Percentiles rank a stretch among this genome's conserved stretches.
Conservation (phyloP, 169 alveolate genomes). For the Plasmodium gaboni region DNA sequence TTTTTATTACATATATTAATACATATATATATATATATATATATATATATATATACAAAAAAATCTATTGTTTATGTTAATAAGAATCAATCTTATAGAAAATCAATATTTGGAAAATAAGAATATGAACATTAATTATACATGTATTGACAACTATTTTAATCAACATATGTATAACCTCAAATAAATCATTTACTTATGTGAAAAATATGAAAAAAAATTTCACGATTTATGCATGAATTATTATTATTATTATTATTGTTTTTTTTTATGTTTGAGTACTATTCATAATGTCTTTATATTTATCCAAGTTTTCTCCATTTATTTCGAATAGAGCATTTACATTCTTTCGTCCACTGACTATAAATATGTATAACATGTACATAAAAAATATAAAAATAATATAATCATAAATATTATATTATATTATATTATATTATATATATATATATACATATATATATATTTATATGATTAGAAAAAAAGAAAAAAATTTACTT, state of each 20-base stretch:
- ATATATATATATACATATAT: not conserved
- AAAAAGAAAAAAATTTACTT: conserved; percentile 32
- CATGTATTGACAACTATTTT: not conserved
- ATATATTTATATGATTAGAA: not conserved
- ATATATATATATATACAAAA: too few relatives aligned
- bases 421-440: too few relatives aligned
- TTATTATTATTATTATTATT: not conserved
- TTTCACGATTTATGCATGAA: too few relatives aligned
- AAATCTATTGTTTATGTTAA: too few relatives aligned
- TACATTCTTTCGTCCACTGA: conserved; percentile 74
- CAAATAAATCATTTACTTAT: too few relatives aligned
- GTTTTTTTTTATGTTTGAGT: conserved; percentile 32
- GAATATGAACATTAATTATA: not conserved
- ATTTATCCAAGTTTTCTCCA: conserved; percentile 62
- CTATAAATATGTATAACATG: not conserved
- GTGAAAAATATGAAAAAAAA: too few relatives aligned
- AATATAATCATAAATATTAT: not conserved
- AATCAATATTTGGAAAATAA: too few relatives aligned
- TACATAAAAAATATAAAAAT: not conserved
- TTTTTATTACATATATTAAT: too few relatives aligned
- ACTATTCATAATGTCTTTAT: conserved; percentile 55
- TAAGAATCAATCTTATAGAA: too few relatives aligned
- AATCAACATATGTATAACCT: too few relatives aligned
- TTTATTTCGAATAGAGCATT: conserved; percentile 72
- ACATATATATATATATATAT: too few relatives aligned